Conservation (phyloP, 2,329 filamentous ascomycete species). For the Chaetomium sp. region DNA sequence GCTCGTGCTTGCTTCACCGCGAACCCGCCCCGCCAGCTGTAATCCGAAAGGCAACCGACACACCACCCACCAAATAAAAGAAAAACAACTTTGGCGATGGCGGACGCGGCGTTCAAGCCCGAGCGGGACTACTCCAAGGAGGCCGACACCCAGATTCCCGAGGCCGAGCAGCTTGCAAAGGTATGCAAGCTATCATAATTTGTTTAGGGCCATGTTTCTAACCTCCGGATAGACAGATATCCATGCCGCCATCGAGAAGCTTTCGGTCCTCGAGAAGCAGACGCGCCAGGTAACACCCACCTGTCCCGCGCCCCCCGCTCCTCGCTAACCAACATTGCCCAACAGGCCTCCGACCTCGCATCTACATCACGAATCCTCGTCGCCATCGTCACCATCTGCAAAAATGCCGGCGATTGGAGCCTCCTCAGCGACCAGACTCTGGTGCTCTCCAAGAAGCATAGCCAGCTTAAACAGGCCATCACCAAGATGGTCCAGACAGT, state of each 20-base stretch:
- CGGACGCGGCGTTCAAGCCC: slow-evolving; percentile 81
- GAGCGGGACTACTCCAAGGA: slow-evolving; percentile 99
- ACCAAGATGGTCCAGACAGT: slow-evolving; percentile 99
- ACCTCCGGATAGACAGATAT: slow-evolving; percentile 65
- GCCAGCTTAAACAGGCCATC: slow-evolving; percentile 97
- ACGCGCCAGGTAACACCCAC: slow-evolving; percentile 74
- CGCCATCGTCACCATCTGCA: slow-evolving; percentile 90
- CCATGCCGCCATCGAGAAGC: slow-evolving; percentile 88
- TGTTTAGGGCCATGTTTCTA: background rate
- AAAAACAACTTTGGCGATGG: slow-evolving; percentile 59
- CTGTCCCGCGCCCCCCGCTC: slow-evolving; percentile 9
- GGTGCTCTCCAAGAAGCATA: slow-evolving; percentile 98
- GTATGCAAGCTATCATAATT: slow-evolving; percentile 51
- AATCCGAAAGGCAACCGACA: background rate
- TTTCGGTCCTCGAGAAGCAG: slow-evolving; percentile 90
- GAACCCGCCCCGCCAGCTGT: background rate
- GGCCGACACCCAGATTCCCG: slow-evolving; percentile 85
- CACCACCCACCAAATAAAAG: background rate
- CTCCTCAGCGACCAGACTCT: slow-evolving; percentile 95
- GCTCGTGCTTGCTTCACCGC: background rate
- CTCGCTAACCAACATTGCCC: slow-evolving; percentile 8
- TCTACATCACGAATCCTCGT: slow-evolving; percentile 89
- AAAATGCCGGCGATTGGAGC: slow-evolving; percentile 89
- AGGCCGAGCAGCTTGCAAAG: slow-evolving; percentile 87
- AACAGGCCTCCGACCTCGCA: slow-evolving; percentile 87